Evolutionary conservation across 305 asterid genomes (phyloP).

Genomic region (Caryopteris hybrid): DNA sequence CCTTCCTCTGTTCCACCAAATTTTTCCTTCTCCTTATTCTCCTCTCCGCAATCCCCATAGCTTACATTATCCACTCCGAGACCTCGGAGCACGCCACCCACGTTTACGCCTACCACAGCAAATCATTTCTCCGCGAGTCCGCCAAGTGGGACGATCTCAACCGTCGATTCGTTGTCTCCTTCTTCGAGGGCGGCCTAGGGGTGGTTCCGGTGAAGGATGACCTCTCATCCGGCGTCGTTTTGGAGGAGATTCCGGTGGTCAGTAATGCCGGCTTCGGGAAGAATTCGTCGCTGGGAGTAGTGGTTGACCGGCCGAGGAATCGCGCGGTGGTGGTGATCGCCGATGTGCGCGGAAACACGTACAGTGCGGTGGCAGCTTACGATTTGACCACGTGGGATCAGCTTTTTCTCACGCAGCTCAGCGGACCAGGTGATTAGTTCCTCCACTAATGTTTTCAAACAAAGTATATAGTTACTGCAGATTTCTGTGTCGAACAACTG

Average conservation of each 20-base stretch:
- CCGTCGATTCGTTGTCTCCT: conserved; percentile 78
- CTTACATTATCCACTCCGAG: conserved; percentile 60
- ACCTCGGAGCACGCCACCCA: conserved; percentile 53
- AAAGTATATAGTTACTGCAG: too few relatives aligned
- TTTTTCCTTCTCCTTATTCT: conserved; percentile 41
- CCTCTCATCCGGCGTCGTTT: conserved; percentile 10
- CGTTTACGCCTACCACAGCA: conserved; percentile 58
- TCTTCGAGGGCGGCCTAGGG: conserved; percentile 83
- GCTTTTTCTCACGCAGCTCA: conserved; percentile 65
- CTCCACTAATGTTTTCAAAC: not conserved
- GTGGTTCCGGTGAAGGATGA: conserved; percentile 39
- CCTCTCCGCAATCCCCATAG: conserved; percentile 72
- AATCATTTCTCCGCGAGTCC: conserved; percentile 82
- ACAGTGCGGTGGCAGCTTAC: conserved; percentile 78
- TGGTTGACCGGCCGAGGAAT: conserved; percentile 70
- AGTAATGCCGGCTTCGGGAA: conserved; percentile 49
- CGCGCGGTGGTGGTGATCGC: conserved; percentile 61
- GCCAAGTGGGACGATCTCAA: conserved; percentile 74
- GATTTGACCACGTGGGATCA: conserved; percentile 69
- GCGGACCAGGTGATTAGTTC: conserved; percentile 59
- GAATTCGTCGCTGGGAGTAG: conserved; percentile 71
- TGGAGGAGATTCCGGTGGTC: conserved; percentile 63
- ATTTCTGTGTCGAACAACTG: too few relatives aligned
- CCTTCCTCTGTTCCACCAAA: conserved; percentile 41
- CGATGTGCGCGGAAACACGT: conserved; percentile 57